Percentiles rank a stretch among this genome's conserved stretches.
Evolutionary conservation across 257 asterid species (phyloP).

Genomic region (Asclepias syriaca): DNA sequence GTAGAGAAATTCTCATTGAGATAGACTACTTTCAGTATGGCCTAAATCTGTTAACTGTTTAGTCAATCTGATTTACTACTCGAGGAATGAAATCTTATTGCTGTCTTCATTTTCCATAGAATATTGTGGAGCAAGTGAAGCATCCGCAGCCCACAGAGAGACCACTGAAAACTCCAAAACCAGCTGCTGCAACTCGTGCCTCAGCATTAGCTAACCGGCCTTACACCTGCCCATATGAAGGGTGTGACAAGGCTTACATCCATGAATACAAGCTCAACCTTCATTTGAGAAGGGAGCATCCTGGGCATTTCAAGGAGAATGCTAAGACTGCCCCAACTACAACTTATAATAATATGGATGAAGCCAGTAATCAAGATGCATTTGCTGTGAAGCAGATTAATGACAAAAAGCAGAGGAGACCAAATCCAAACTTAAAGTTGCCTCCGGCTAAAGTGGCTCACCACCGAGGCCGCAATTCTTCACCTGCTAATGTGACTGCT

Average conservation of each 20-base stretch:
- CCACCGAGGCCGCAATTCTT: constrained; percentile 44
- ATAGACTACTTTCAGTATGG: not conserved
- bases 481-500: constrained; percentile 42
- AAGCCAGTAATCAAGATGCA: constrained; percentile 75
- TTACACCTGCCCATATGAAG: constrained; percentile 80
- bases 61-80: not conserved
- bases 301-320: constrained; percentile 80
- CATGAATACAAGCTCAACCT: constrained; percentile 98
- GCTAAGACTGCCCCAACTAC: constrained; percentile 39
- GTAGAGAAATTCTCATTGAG: not conserved
- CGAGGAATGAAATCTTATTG: not conserved
- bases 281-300: constrained; percentile 86
- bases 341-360: constrained; percentile 58
- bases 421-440: constrained; percentile 67
- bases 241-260: constrained; percentile 97
- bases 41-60: too few species aligned
- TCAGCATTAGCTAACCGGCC: constrained; percentile 83
- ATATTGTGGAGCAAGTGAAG: constrained; percentile 43
- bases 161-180: constrained; percentile 62
- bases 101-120: constrained; percentile 29
- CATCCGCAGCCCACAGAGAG: constrained; percentile 55
- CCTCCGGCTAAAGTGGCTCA: constrained; percentile 72
- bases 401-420: constrained; percentile 49
- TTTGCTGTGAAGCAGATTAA: constrained; percentile 48
- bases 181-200: constrained; percentile 44